Conservation (phyloP, 2,329 filamentous ascomycete species). For the Grosmannia penicillata region DNA sequence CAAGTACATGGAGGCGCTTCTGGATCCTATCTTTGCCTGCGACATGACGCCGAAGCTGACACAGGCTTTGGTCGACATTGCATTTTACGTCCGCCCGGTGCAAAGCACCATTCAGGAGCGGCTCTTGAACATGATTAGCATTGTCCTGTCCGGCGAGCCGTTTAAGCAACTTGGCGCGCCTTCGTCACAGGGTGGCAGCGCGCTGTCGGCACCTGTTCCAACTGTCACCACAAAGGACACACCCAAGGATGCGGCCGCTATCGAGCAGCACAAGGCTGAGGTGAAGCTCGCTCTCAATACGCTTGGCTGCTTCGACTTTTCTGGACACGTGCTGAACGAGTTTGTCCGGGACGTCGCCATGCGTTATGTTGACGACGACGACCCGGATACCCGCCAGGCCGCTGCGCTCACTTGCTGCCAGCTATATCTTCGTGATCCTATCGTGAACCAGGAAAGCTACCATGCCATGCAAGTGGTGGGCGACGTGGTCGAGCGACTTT, state of each 20-base stretch:
- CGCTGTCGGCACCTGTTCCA: conserved; percentile 1
- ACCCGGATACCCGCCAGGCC: conserved; percentile 82
- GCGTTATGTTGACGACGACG: conserved; percentile 94
- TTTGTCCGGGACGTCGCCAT: conserved; percentile 97
- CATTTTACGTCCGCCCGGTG: conserved; percentile 93
- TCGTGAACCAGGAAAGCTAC: conserved; percentile 93
- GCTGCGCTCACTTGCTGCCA: conserved; percentile 96
- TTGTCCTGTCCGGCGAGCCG: conserved; percentile 80
- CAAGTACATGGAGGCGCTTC: conserved; percentile 92
- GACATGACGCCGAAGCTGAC: conserved; percentile 88
- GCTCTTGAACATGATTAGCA: conserved; percentile 84
- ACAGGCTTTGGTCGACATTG: conserved; percentile 94
- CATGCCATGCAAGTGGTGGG: conserved; percentile 95
- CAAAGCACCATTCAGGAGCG: conserved; percentile 88
- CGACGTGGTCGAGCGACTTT: conserved; percentile 90
- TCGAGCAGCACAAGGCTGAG: conserved; percentile 68
- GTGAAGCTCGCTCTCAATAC: conserved; percentile 90
- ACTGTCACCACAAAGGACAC: conserved; percentile 54
- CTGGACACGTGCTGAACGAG: conserved; percentile 84
- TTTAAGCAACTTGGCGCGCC: conserved; percentile 90
- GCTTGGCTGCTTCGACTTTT: conserved; percentile 94
- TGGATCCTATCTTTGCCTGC: conserved; percentile 94
- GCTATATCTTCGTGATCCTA: conserved; percentile 89
- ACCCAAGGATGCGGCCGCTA: conserved; percentile 66
- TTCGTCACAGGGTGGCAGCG: conserved; percentile 15